Evolutionary conservation across 305 asterid genomes (phyloP).

Genomic region (Rubia peregrina): DNA sequence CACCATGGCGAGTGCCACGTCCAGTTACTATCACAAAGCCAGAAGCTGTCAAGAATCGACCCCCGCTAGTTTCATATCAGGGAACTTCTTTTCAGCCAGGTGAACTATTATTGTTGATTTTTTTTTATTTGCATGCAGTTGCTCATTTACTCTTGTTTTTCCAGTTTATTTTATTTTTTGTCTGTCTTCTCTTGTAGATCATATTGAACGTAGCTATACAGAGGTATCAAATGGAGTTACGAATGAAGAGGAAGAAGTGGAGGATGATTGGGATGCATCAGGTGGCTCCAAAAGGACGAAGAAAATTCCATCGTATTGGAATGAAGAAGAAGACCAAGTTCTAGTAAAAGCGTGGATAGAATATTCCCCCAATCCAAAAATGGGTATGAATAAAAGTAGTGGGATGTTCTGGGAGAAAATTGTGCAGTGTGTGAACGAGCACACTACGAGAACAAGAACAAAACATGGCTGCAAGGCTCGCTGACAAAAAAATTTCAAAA

Average conservation of each 20-base stretch:
- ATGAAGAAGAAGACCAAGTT: neutral
- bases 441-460: neutral
- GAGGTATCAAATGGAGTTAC: conserved; percentile 93
- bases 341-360: neutral
- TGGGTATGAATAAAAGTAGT: neutral
- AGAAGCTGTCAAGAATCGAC: conserved; percentile 45
- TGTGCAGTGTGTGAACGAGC: neutral
- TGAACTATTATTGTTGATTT: conserved; percentile 19
- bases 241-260: conserved; percentile 1
- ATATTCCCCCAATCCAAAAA: neutral
- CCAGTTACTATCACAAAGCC: too few species aligned
- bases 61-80: conserved; percentile 57
- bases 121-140: conserved; percentile 4
- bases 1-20: too few species aligned
- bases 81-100: conserved; percentile 81
- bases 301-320: neutral
- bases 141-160: conserved; percentile 2
- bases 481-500: neutral
- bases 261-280: neutral
- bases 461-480: neutral
- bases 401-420: neutral
- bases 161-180: neutral
- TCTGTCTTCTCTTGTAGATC: conserved; percentile 42
- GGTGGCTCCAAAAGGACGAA: neutral
- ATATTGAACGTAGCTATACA: conserved; percentile 73